A percentile compares a stretch with the other conserved stretches of the same genome.
Conservation (phyloP, 208 protist species). For the Lotmaria passim region DNA sequence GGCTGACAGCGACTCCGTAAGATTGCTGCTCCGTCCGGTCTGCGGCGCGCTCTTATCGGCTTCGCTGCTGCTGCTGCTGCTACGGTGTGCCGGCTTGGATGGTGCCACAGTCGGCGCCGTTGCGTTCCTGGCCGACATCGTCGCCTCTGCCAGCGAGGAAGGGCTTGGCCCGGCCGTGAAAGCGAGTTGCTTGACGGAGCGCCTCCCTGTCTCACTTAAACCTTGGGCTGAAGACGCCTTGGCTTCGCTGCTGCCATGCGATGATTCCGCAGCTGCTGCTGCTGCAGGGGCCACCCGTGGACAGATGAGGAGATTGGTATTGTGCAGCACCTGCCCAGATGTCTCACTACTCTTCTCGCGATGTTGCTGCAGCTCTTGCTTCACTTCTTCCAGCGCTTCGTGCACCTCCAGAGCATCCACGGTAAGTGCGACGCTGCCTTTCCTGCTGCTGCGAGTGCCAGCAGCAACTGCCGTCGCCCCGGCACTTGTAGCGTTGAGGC, state of each 20-base stretch:
- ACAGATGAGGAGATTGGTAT: background rate
- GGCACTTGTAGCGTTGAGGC: no score
- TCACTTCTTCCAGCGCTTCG: conserved; percentile 1
- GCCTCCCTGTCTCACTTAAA: no score
- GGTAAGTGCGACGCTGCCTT: background rate
- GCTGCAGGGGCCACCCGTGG: no score
- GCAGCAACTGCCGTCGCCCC: no score
- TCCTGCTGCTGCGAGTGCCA: no score
- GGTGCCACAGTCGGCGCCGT: no score
- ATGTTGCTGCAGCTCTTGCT: background rate
- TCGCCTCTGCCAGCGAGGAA: no score
- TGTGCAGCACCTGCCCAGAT: background rate
- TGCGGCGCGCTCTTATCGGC: background rate
- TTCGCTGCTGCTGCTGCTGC: background rate
- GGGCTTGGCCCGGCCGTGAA: no score
- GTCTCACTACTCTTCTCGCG: background rate
- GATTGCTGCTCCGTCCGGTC: background rate
- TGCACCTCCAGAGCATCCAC: background rate
- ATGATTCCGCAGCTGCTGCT: no score
- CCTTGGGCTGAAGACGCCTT: no score
- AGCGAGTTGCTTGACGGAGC: background rate
- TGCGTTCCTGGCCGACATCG: background rate
- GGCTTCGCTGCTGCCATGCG: no score
- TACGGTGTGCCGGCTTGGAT: background rate
- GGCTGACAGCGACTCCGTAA: background rate